Evolutionary conservation across 768 basidiomycete genomes (phyloP).

Genomic region (Podaxis sp.): DNA sequence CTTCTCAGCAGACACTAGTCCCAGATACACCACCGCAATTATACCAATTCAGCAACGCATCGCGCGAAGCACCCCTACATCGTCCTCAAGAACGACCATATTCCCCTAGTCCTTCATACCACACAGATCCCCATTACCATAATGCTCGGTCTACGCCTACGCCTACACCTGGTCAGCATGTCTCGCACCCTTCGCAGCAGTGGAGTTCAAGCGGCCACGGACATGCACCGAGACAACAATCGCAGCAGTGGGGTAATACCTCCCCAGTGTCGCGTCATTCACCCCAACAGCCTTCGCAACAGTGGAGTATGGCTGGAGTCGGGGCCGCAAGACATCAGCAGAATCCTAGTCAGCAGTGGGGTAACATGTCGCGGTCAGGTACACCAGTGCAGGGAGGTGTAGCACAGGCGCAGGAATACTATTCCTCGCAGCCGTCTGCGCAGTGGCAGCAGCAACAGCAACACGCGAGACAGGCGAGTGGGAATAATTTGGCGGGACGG

Average conservation of each 20-base stretch:
- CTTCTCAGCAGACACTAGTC: constrained; percentile 39
- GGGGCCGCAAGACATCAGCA: constrained; percentile 1
- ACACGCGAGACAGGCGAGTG: constrained; percentile 12
- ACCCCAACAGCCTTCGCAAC: constrained; percentile 8
- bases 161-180: constrained; percentile 14
- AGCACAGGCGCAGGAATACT: neutral
- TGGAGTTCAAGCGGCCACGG: constrained; percentile 12
- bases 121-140: constrained; percentile 14
- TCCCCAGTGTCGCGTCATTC: constrained; percentile 10
- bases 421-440: neutral
- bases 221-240: constrained; percentile 15
- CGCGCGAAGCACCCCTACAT: constrained; percentile 63
- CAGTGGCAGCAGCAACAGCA: constrained; percentile 19
- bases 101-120: constrained; percentile 36
- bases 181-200: constrained; percentile 15
- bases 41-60: constrained; percentile 35
- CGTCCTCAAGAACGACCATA: constrained; percentile 49
- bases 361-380: neutral
- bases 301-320: neutral
- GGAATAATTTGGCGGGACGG: constrained; percentile 20
- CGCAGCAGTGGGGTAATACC: constrained; percentile 14
- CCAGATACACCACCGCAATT: constrained; percentile 44
- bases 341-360: constrained; percentile 8
- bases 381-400: constrained; percentile 6
- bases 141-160: constrained; percentile 15